These are phyloP conservation scores for Mucor ambiguus DNA, from an alignment of 371 early-diverging fungal species.

Conservation along the genomic window DNA sequence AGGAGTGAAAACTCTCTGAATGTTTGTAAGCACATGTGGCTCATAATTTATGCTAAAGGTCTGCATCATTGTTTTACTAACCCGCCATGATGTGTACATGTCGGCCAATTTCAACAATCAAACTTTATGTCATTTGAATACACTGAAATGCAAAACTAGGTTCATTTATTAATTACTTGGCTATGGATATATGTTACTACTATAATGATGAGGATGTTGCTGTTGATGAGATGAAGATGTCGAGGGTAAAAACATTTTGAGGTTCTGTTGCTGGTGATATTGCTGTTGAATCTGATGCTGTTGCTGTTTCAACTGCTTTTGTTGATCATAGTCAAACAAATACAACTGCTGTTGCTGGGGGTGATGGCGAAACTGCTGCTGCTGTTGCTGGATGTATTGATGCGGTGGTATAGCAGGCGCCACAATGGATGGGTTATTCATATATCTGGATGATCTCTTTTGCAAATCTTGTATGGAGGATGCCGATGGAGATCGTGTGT, in stretches of 20 bases:
- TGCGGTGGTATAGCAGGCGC: constrained; percentile 38
- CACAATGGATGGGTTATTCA: constrained; percentile 19
- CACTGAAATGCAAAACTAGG: not conserved
- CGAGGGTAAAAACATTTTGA: constrained; percentile 4
- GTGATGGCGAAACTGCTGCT: not conserved
- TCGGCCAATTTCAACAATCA: too few species aligned
- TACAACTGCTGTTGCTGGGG: not conserved
- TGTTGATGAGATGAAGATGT: not conserved
- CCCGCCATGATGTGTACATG: too few species aligned
- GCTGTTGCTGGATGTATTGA: not conserved
- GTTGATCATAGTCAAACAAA: not conserved
- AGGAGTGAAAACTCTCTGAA: not conserved
- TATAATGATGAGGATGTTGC: not conserved
- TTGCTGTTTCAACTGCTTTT: not conserved
- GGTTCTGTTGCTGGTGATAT: constrained; percentile 1
- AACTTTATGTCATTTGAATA: not conserved
- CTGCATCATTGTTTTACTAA: not conserved
- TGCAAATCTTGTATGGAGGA: constrained; percentile 32
- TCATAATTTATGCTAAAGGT: not conserved
- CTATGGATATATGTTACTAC: not conserved
- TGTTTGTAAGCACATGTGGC: not conserved
- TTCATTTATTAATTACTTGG: not conserved
- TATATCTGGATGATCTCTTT: constrained; percentile 9
- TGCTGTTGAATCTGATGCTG: not conserved
- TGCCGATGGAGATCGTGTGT: constrained; percentile 28